Evolutionary conservation across 1,284 basidiomycete genomes (phyloP), one percentile per base, ranked within the genome.

Genomic region (Vanrija sp.): DNA sequence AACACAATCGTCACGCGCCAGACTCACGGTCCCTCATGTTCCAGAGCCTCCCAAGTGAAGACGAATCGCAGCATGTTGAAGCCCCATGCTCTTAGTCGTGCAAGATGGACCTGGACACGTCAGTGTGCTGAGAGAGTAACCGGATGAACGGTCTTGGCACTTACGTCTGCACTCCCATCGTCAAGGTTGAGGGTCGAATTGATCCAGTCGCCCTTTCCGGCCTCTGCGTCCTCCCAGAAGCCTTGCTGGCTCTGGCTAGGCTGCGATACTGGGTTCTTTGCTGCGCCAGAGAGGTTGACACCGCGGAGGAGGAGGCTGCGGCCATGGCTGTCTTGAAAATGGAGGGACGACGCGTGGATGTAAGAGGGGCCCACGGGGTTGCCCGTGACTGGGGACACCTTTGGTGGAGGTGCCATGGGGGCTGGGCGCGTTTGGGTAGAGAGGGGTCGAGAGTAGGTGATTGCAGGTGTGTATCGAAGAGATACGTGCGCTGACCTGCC

Each of bases 21-120:
- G 1, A 87, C 91, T 85, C 73, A 94, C 86, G 95, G 95, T 68
- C 93, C 94, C 55, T 83, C 84, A 73, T 94, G 93, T 74, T 98
- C 95, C 23, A 98, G 74, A 1, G 91, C 84, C 72, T 98, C 95
- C 95, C 95, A 98, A 0, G 89, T 88, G 44, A 97, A 84, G 23
- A 93, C 88, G 71, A 90, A 97, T 51, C 95, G 80, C n/a, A 98
- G 76, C 74, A 88, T 81, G 73, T 96, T 98, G 79, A 92, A 98
- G 0, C 95, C 95, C 94, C 94, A 98, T 0, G 88, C 87, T 57
- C 83, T 81, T 18, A 98, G 78, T 16, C 95, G 80, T 5, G 87
- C 83, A 2, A 98, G 81, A 68, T 98, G 95, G n/a, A 88, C 80
- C 76, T 98, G 88, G 5, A 87, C 1, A 45, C 23, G 28, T 49